Conservation (phyloP, 2,329 filamentous ascomycete species). For the Ophiocordyceps robertsii region DNA sequence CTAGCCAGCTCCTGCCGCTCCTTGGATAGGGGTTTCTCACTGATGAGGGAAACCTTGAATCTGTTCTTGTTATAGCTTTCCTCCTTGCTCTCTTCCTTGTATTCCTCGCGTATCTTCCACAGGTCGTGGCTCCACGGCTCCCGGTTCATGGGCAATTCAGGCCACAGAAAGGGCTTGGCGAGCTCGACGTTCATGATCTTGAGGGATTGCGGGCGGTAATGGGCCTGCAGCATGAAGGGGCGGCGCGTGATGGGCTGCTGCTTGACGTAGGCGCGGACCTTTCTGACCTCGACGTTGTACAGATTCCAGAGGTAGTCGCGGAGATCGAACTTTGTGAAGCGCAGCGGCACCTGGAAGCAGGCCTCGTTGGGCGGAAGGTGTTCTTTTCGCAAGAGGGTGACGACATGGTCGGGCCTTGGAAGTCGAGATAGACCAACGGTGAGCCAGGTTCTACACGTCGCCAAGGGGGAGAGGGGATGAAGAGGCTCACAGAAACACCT, state of each 20-base stretch:
- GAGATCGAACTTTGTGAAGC: conserved; percentile 91
- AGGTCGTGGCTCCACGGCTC: conserved; percentile 51
- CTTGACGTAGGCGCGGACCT: conserved; percentile 68
- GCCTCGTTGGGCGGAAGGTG: conserved; percentile 68
- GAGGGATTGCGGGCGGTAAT: conserved; percentile 56
- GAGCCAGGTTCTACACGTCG: neutral
- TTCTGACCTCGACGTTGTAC: conserved; percentile 62
- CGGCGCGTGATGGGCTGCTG: conserved; percentile 43
- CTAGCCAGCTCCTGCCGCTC: conserved; percentile 39
- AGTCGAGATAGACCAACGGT: neutral
- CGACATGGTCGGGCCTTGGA: conserved; percentile 62
- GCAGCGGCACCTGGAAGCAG: conserved; percentile 79
- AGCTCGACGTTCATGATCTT: conserved; percentile 97
- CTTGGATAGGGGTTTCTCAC: conserved; percentile 26
- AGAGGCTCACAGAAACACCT: conserved; percentile 38
- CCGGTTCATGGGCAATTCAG: conserved; percentile 50
- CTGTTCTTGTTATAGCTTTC: conserved; percentile 18
- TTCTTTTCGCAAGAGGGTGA: conserved; percentile 63
- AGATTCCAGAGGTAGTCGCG: conserved; percentile 86
- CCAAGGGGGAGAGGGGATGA: neutral
- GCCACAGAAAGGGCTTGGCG: conserved; percentile 78
- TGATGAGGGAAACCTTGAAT: conserved; percentile 22
- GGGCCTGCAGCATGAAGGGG: conserved; percentile 34
- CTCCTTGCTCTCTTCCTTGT: conserved; percentile 26
- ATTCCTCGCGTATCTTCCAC: conserved; percentile 37